phyloP scores from a whole-genome alignment of 2,329 filamentous ascomycete species.

The Lachnellula subtilissima region DNA sequence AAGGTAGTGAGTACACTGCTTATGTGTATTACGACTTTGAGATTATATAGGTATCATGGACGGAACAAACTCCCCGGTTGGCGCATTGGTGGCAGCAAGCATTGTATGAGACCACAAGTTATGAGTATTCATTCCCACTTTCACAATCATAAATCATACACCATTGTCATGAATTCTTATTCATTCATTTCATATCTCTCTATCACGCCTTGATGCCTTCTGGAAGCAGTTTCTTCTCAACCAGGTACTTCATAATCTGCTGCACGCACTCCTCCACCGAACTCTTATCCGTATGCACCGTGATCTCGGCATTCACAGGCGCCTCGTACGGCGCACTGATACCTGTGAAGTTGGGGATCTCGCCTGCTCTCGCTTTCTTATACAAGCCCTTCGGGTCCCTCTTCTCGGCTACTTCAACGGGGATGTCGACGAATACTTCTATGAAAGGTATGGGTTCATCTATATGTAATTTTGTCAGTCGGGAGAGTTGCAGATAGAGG shows the following conservation, averaged over 20 bases:
- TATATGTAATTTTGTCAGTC: not conserved
- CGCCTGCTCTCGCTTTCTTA: conserved; percentile 88
- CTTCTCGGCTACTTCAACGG: conserved; percentile 86
- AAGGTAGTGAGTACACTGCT: conserved; percentile 82
- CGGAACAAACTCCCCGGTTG: conserved; percentile 7
- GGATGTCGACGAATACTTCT: conserved; percentile 90
- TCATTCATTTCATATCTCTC: not conserved
- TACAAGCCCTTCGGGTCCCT: conserved; percentile 96
- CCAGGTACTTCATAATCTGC: conserved; percentile 76
- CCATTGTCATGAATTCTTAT: not conserved
- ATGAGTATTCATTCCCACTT: conserved; percentile 3
- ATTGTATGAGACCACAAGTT: conserved; percentile 14
- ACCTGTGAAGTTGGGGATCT: conserved; percentile 97
- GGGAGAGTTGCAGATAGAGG: too few species aligned
- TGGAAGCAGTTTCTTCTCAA: conserved; percentile 58
- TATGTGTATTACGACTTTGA: conserved; percentile 98
- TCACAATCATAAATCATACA: not conserved
- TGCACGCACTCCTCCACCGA: conserved; percentile 84
- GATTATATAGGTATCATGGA: conserved; percentile 42
- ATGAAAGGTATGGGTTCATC: conserved; percentile 73
- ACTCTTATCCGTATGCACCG: conserved; percentile 75
- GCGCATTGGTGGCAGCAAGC: conserved; percentile 13
- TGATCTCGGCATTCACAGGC: conserved; percentile 79
- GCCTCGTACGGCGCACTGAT: conserved; percentile 94
- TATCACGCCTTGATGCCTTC: conserved; percentile 10